These are phyloP conservation scores for Jatropha podagrica DNA, from an alignment of 441 rosid genomes.

Conservation along the genomic window DNA sequence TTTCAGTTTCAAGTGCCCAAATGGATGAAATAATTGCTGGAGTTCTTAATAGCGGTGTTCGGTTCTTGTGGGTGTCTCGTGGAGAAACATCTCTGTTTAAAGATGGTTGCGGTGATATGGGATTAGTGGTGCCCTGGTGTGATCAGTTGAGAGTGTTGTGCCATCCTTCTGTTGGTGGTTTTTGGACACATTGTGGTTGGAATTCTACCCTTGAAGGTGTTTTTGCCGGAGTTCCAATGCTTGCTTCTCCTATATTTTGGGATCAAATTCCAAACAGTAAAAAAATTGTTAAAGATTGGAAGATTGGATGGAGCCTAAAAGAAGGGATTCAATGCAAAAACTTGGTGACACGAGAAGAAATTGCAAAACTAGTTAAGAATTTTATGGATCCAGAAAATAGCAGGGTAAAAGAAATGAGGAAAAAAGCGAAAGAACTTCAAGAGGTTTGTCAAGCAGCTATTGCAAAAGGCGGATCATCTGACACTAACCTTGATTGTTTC, in stretches of 20 bases:
- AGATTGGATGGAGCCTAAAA: conserved; percentile 39
- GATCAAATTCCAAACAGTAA: conserved; percentile 44
- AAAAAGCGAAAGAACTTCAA: conserved; percentile 22
- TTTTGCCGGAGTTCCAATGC: conserved; percentile 46
- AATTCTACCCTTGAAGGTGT: conserved; percentile 52
- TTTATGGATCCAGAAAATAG: conserved; percentile 37
- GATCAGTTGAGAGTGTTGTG: conserved; percentile 49
- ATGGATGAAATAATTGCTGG: conserved; percentile 45
- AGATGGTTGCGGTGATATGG: conserved; percentile 22
- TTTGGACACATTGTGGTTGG: conserved; percentile 67
- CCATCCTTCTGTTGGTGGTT: conserved; percentile 50
- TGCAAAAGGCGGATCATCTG: conserved; percentile 29
- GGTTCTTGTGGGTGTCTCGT: conserved; percentile 40
- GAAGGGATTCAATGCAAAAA: not conserved
- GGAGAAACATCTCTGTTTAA: conserved; percentile 11
- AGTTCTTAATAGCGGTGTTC: conserved; percentile 33
- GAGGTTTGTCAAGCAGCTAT: conserved; percentile 24
- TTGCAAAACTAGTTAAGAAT: conserved; percentile 15
- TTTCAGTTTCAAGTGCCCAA: conserved; percentile 37
- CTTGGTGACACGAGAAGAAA: conserved; percentile 22
- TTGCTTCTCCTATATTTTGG: conserved; percentile 36
- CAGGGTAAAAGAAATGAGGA: conserved; percentile 34
- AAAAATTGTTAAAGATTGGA: conserved; percentile 53
- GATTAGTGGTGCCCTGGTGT: conserved; percentile 55
- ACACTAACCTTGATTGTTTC: conserved; percentile 26